These are phyloP conservation scores for Suhomyces canberraensis DNA, from an alignment of 805 yeast genomes.

Conservation along the genomic window DNA sequence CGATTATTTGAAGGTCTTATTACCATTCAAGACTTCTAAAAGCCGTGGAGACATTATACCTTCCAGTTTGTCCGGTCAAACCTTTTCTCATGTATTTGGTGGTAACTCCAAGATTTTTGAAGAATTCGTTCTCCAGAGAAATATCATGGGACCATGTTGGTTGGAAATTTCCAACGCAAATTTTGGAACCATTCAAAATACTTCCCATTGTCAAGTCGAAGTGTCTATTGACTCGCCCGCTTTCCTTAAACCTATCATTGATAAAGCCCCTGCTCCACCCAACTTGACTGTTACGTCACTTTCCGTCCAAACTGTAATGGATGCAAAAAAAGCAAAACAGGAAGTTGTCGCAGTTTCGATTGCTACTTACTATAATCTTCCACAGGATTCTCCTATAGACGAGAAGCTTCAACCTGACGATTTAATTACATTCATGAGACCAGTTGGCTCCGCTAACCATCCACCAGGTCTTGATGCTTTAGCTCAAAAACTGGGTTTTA, in stretches of 20 bases:
- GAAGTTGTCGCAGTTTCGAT: slow-evolving; percentile 83
- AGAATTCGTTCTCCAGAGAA: slow-evolving; percentile 75
- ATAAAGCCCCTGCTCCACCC: slow-evolving; percentile 54
- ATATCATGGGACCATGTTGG: slow-evolving; percentile 98
- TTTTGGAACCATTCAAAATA: slow-evolving; percentile 53
- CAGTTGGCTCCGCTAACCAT: slow-evolving; percentile 54
- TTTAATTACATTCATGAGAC: slow-evolving; percentile 72
- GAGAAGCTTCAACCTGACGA: slow-evolving; percentile 60
- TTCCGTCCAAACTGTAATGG: slow-evolving; percentile 77
- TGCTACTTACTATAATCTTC: slow-evolving; percentile 64
- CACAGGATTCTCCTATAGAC: slow-evolving; percentile 72
- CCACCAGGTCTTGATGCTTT: slow-evolving; percentile 74
- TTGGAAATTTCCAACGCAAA: slow-evolving; percentile 65
- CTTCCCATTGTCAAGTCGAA: slow-evolving; percentile 82
- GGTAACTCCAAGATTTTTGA: slow-evolving; percentile 73
- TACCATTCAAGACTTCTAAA: slow-evolving; percentile 71
- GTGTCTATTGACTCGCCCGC: slow-evolving; percentile 52
- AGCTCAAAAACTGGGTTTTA: slow-evolving; percentile 53
- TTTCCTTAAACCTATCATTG: slow-evolving; percentile 46
- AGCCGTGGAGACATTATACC: slow-evolving; percentile 50
- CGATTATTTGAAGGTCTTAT: slow-evolving; percentile 71
- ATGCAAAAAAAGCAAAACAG: slow-evolving; percentile 69
- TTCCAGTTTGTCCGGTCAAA: slow-evolving; percentile 65
- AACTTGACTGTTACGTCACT: slow-evolving; percentile 66
- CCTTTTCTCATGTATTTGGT: slow-evolving; percentile 80